Conservation (phyloP, 106 monocot genomes). For the Gastrodia elata region DNA sequence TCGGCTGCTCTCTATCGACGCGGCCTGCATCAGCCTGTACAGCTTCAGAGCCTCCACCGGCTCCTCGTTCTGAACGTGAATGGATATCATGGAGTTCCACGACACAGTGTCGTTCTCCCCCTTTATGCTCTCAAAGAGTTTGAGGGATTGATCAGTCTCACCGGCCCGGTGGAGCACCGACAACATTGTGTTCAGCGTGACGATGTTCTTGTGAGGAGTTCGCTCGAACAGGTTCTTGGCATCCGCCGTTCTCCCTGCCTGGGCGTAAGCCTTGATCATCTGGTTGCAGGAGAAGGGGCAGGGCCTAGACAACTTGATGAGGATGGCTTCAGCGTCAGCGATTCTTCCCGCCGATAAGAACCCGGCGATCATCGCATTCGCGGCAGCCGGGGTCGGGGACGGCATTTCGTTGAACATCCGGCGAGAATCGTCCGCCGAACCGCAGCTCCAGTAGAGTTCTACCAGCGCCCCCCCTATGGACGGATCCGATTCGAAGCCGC, state of each 20-base stretch:
- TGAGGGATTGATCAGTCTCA: conserved; percentile 16
- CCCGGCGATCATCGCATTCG: conserved; percentile 18
- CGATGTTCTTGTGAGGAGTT: conserved; percentile 37
- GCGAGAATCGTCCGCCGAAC: conserved; percentile 11
- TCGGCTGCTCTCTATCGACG: conserved; percentile 18
- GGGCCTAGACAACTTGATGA: conserved; percentile 11
- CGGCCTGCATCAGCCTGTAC: conserved; percentile 17
- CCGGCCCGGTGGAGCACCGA: conserved; percentile 17
- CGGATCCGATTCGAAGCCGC: conserved; percentile 19
- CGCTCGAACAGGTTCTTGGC: conserved; percentile 17
- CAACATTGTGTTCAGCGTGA: conserved; percentile 36
- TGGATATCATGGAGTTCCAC: conserved; percentile 48
- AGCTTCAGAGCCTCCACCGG: conserved; percentile 27
- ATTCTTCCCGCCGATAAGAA: conserved; percentile 19
- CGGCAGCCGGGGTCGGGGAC: conserved; percentile 12
- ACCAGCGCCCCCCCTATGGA: conserved; percentile 21
- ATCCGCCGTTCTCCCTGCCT: conserved; percentile 21
- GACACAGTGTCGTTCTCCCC: conserved; percentile 27
- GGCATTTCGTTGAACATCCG: conserved; percentile 13
- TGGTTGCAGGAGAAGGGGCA: conserved; percentile 22
- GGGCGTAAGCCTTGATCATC: conserved; percentile 34
- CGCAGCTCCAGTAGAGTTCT: conserved; percentile 19
- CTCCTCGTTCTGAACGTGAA: conserved; percentile 27
- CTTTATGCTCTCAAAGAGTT: conserved; percentile 28
- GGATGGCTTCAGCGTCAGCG: conserved; percentile 18